phyloP scores from a whole-genome alignment of 148 eudicot species.

The Persicaria tinctoria region DNA sequence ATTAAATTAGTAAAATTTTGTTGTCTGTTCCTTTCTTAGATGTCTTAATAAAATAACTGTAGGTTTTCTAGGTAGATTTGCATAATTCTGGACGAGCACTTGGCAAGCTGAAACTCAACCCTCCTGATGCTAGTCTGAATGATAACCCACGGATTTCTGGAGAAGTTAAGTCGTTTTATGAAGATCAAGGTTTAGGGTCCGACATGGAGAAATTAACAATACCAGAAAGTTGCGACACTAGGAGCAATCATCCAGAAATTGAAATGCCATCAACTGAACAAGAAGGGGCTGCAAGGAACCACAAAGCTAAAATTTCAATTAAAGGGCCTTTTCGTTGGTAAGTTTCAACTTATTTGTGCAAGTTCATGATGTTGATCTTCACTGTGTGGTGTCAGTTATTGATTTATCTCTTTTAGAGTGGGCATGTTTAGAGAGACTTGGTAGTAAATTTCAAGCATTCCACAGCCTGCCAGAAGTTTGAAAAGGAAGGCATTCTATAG shows the following conservation, averaged over 20 bases:
- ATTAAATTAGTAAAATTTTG: background rate
- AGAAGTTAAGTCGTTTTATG: slow-evolving; percentile 1
- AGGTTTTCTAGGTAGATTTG: slow-evolving; percentile 44
- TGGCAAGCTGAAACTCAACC: slow-evolving; percentile 43
- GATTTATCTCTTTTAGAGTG: slow-evolving; percentile 2
- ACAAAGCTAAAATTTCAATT: slow-evolving; percentile 23
- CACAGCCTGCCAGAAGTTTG: background rate
- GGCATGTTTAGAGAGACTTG: background rate
- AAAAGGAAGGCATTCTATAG: background rate
- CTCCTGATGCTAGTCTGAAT: slow-evolving; percentile 28
- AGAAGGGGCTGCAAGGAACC: slow-evolving; percentile 24
- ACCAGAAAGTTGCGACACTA: background rate
- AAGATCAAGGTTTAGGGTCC: background rate
- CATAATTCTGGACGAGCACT: slow-evolving; percentile 50
- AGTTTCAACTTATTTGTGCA: slow-evolving; percentile 5
- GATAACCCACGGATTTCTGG: slow-evolving; percentile 18
- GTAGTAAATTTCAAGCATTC: background rate
- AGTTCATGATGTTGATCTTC: slow-evolving; percentile 1
- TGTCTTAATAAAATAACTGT: slow-evolving; percentile 1
- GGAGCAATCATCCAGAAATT: background rate
- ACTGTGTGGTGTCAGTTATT: background rate
- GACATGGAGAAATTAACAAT: background rate
- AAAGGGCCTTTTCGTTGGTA: slow-evolving; percentile 60
- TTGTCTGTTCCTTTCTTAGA: slow-evolving; percentile 7
- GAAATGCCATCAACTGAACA: slow-evolving; percentile 11